Base-by-base conservation (phyloP, 306 rosid species). In the Cicer chorassanicum region DNA sequence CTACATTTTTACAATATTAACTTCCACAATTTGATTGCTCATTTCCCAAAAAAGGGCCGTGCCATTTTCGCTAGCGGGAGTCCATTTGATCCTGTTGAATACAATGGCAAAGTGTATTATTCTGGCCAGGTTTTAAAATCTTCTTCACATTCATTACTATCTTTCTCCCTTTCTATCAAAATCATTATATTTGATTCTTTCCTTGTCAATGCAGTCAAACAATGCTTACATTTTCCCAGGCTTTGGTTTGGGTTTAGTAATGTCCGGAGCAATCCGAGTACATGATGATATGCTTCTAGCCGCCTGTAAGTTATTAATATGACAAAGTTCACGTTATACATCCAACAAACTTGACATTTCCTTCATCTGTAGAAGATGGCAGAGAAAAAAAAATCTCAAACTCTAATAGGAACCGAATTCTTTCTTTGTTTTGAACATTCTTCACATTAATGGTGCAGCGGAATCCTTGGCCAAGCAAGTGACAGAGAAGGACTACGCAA, bases 141-240 rank as follows among this genome's bases (percentile, higher is more conserved):
- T 48, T 62, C 38, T 45, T n/a, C 44, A 11, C 74, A 40, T 59
- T 59, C 74, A 54, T 57, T 64, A 9, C 14, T 11, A 19, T 44
- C 4, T 29, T 74, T 42, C 24, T 65, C 40, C 57, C n/a, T 68
- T 14, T 15, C 15, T 36, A 38, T 62, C 46, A 41, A 16, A 16
- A 46, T 18, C 65, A 71, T 21, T 12, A 42, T 15, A 54, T 78
- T 60, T 64, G 53, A 24, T 36, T 51, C 56, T 65, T 56, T 50
- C 57, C 77, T 70, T 81, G 40, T 79, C 67, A 49, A 63, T 75
- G 42, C 92, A 92, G 97, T 49, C 97, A 84, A 93, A 93, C 90
- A 93, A 93, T 87, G 95, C 97, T 53, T 93, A 93, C 88, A 89
- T 93, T 36, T 93, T 93, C 85, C 98, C 97, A 5, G 98, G 98